Percentiles rank a stretch among this genome's conserved stretches.
phyloP scores from a whole-genome alignment of 1,139 yeast species.

The Candida pseudocylindracea region DNA sequence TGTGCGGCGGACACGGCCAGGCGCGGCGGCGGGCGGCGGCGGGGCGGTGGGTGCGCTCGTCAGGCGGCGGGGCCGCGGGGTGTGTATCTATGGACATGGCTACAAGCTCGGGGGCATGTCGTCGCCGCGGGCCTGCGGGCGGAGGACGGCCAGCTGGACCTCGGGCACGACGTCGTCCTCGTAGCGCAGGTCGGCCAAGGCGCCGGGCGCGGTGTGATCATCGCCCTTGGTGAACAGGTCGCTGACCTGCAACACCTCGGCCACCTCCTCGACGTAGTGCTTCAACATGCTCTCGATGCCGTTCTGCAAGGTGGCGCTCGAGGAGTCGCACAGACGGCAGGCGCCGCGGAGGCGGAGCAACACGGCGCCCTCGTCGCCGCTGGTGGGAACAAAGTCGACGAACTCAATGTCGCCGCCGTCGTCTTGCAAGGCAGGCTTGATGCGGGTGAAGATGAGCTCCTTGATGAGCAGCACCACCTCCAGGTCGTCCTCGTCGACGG shows the following conservation, averaged over 20 bases:
- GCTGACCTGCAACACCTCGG: conserved; percentile 37
- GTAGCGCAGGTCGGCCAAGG: too few species aligned
- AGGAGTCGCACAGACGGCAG: conserved; percentile 59
- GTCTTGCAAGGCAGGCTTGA: conserved; percentile 82
- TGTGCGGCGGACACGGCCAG: too few species aligned
- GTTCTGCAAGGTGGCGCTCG: conserved; percentile 52
- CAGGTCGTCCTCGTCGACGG: conserved; percentile 21
- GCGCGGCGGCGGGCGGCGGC: too few species aligned
- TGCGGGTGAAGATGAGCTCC: conserved; percentile 81
- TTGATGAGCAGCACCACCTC: conserved; percentile 80
- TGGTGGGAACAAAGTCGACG: conserved; percentile 18
- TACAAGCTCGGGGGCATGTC: too few species aligned
- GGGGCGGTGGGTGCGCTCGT: too few species aligned
- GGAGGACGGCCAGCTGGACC: too few species aligned
- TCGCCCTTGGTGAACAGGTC: conserved; percentile 7
- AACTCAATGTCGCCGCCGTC: conserved; percentile 75
- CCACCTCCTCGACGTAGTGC: conserved; percentile 62
- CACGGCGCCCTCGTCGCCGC: conserved; percentile 36
- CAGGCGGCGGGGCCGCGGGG: too few species aligned
- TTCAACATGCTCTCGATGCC: conserved; percentile 71
- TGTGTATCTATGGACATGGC: too few species aligned
- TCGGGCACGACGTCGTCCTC: too few species aligned
- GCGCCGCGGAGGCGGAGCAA: conserved; percentile 52
- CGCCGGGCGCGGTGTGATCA: conserved; percentile 2
- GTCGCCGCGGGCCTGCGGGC: too few species aligned